Conservation (phyloP, 1,284 basidiomycete species). For the Afroboletus lepidellus region DNA sequence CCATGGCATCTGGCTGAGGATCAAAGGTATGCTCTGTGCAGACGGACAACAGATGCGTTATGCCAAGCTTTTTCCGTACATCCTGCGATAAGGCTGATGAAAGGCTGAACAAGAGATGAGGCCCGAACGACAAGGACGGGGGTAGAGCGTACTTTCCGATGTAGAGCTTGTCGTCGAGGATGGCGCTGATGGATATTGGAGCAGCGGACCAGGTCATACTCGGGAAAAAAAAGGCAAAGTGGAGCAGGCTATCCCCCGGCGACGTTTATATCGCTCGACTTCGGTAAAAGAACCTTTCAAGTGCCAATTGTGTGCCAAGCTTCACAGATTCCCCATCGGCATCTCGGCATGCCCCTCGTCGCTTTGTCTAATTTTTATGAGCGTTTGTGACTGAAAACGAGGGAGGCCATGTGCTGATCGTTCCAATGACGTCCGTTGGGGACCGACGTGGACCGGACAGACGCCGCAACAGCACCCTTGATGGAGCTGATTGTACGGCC, state of each 20-base stretch:
- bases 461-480: too few relatives aligned
- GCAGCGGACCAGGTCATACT: conserved; percentile 31
- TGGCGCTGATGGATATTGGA: conserved; percentile 34
- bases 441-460: neutral
- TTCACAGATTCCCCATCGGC: conserved; percentile 11
- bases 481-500: too few relatives aligned
- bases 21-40: conserved; percentile 52
- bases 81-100: conserved; percentile 46
- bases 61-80: conserved; percentile 40
- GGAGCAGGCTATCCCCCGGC: conserved; percentile 11
- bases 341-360: too few relatives aligned
- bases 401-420: neutral
- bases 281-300: conserved; percentile 6
- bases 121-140: neutral
- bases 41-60: conserved; percentile 60
- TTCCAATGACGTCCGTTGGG: neutral
- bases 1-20: conserved; percentile 42
- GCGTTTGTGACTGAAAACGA: too few relatives aligned
- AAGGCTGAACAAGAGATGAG: conserved; percentile 38
- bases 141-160: conserved; percentile 49
- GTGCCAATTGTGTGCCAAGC: neutral
- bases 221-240: conserved; percentile 5
- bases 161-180: conserved; percentile 48
- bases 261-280: conserved; percentile 20
- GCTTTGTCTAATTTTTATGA: too few relatives aligned